Conservation (phyloP, 192 early-diverging fungal genomes). For the Neocallimastix lanati region DNA sequence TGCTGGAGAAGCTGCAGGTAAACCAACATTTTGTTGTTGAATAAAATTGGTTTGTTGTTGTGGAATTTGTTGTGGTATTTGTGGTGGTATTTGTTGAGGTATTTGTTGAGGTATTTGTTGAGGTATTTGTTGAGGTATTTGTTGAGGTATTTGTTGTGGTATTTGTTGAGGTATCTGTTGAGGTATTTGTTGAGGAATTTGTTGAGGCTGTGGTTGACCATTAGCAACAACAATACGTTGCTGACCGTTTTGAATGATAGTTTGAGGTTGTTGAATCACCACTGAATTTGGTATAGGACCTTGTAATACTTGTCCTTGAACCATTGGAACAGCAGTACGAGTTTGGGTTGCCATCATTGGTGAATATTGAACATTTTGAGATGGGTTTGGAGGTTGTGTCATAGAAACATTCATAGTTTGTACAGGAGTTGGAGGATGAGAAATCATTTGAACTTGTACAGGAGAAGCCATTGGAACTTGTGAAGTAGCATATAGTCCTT, state of each 20-base stretch:
- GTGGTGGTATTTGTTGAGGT: too few species aligned
- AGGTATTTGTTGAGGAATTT: too few species aligned
- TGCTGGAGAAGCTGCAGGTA: neutral
- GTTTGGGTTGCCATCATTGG: neutral
- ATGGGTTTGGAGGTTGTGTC: neutral
- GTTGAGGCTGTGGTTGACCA: neutral
- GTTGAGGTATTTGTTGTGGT: too few species aligned
- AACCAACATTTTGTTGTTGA: neutral
- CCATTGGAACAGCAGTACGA: neutral
- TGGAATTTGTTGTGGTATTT: too few species aligned
- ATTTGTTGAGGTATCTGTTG: too few species aligned
- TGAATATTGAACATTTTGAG: neutral
- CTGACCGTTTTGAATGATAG: too few species aligned
- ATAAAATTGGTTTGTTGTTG: neutral
- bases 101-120: too few species aligned
- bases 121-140: too few species aligned
- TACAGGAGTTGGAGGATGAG: neutral
- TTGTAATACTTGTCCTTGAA: neutral
- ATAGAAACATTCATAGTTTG: neutral
- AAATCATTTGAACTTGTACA: neutral
- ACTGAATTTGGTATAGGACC: too few species aligned
- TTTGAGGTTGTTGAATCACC: neutral
- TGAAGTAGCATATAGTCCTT: neutral
- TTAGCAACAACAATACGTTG: neutral
- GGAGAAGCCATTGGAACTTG: neutral